These are phyloP conservation scores for Quercus parvula DNA, from an alignment of 306 rosid genomes.

Conservation along the genomic window DNA sequence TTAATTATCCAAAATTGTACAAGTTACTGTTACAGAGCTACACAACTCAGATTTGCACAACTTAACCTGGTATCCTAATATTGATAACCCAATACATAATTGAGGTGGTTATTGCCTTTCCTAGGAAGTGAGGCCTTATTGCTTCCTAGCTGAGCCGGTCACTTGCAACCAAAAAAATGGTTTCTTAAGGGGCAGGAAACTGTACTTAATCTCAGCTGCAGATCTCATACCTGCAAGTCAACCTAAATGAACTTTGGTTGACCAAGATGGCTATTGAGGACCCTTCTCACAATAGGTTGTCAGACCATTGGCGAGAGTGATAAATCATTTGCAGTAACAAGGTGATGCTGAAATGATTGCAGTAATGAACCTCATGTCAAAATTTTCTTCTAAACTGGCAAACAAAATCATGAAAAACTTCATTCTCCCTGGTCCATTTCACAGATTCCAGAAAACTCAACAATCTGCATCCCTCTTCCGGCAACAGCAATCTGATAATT, in stretches of 20 bases:
- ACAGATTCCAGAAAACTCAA: slow-evolving; percentile 52
- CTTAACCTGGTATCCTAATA: not conserved
- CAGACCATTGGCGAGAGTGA: not conserved
- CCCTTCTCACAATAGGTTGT: not conserved
- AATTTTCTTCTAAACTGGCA: not conserved
- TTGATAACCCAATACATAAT: not conserved
- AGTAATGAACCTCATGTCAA: not conserved
- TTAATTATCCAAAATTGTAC: not conserved
- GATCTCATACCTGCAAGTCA: not conserved
- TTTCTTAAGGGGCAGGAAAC: not conserved
- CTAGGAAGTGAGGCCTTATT: not conserved
- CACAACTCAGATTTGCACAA: not conserved
- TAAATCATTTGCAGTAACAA: not conserved
- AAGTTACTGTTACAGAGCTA: not conserved
- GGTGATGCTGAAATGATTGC: not conserved
- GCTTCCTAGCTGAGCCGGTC: not conserved
- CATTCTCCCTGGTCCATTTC: slow-evolving; percentile 20
- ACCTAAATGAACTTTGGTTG: not conserved
- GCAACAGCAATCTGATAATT: slow-evolving; percentile 86
- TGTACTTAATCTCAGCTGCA: not conserved
- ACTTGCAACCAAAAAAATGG: not conserved
- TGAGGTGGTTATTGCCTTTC: not conserved
- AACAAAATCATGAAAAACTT: not conserved
- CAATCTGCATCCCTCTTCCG: slow-evolving; percentile 96
- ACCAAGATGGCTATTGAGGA: slow-evolving; percentile 4